A percentile compares a stretch with the other conserved stretches of the same genome.
Conservation (phyloP, 148 eudicot genomes). For the Oxyria digyna region DNA sequence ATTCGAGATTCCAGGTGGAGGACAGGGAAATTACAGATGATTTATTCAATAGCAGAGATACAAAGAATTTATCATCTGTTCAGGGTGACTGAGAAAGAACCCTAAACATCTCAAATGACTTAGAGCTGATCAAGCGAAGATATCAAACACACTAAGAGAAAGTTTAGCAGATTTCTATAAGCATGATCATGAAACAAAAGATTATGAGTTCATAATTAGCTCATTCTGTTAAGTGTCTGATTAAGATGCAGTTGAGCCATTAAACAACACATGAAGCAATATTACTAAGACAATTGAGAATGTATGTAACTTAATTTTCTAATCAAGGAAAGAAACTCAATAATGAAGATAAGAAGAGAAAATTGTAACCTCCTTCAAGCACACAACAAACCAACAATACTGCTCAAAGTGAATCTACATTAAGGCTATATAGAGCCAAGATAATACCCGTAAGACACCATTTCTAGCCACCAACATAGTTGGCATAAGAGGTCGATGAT, state of each 20-base stretch:
- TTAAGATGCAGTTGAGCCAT: not conserved
- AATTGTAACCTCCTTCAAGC: not conserved
- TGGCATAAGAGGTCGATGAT: no score
- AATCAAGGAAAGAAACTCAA: not conserved
- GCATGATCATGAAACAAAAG: not conserved
- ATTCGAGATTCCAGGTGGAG: not conserved
- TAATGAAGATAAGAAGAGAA: not conserved
- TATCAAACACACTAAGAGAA: not conserved
- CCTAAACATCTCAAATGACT: no score
- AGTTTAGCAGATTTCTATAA: not conserved
- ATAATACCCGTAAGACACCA: no score
- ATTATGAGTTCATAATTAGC: not conserved
- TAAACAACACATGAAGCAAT: not conserved
- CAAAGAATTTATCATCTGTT: not conserved
- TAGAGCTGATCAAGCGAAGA: no score
- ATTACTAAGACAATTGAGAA: not conserved
- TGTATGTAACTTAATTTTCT: not conserved
- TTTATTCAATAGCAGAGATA: not conserved
- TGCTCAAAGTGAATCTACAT: not conserved
- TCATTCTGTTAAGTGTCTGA: not conserved
- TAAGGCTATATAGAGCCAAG: no score
- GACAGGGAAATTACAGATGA: not conserved
- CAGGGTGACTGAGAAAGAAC: not conserved
- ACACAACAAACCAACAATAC: not conserved
- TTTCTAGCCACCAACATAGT: no score